phyloP scores from a whole-genome alignment of 257 asterid genomes.

The Salvia hispanica region DNA sequence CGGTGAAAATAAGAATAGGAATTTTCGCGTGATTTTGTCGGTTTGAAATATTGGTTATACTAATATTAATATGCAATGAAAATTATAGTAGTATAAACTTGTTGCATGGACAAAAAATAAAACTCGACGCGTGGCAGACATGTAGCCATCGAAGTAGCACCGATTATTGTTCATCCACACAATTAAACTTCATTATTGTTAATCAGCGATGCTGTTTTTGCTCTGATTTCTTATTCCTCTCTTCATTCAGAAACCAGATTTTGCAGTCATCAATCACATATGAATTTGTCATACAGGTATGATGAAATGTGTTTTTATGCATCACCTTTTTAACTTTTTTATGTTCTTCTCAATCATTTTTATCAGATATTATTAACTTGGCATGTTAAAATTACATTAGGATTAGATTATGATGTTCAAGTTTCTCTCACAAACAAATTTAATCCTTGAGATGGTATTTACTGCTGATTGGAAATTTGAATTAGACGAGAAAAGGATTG shows the following conservation, averaged over 20 bases:
- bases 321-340: neutral
- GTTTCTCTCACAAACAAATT: neutral
- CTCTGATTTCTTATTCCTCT: conserved; percentile 1
- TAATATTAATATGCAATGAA: too few relatives aligned
- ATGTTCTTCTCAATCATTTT: neutral
- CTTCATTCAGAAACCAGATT: neutral
- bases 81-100: too few relatives aligned
- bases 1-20: too few relatives aligned
- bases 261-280: conserved; percentile 16
- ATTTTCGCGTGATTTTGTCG: too few relatives aligned
- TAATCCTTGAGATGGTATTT: neutral
- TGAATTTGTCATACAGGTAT: conserved; percentile 19
- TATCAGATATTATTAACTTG: too few relatives aligned
- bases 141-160: conserved; percentile 23
- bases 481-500: neutral
- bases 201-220: neutral
- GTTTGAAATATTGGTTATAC: too few relatives aligned
- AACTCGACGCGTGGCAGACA: conserved; percentile 30
- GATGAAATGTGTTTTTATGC: neutral
- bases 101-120: neutral
- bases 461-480: neutral
- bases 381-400: neutral
- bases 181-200: conserved; percentile 24
- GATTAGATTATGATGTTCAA: neutral
- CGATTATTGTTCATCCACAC: conserved; percentile 38